Evolutionary conservation across 305 asterid species (phyloP).

Genomic region (Solanum hybrid): DNA sequence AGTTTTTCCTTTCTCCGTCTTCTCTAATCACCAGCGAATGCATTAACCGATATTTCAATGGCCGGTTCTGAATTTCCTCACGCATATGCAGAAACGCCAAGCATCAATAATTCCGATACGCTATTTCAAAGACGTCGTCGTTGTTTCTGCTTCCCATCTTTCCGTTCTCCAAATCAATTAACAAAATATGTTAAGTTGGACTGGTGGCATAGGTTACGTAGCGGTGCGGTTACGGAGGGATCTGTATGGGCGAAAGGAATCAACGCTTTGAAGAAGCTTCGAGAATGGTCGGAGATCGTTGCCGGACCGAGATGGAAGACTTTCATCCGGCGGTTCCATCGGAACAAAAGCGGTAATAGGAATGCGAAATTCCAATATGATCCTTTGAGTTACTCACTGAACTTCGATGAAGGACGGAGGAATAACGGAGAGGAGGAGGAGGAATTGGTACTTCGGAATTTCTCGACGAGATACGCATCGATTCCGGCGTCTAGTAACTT

Average conservation of each 20-base stretch:
- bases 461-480: constrained; percentile 68
- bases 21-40: background rate
- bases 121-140: constrained; percentile 31
- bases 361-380: constrained; percentile 54
- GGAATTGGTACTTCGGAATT: constrained; percentile 40
- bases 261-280: constrained; percentile 44
- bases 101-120: constrained; percentile 18
- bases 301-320: constrained; percentile 88
- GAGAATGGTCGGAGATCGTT: constrained; percentile 81
- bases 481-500: constrained; percentile 28
- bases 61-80: constrained; percentile 32
- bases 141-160: constrained; percentile 46
- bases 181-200: background rate
- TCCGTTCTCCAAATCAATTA: constrained; percentile 2
- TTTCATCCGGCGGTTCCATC: constrained; percentile 63
- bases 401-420: constrained; percentile 72
- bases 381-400: constrained; percentile 63
- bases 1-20: background rate
- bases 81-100: constrained; percentile 19
- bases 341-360: constrained; percentile 16
- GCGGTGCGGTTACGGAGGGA: constrained; percentile 12
- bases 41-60: constrained; percentile 15
- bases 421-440: constrained; percentile 29
- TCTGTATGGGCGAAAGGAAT: constrained; percentile 47
- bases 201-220: constrained; percentile 40